Conservation (phyloP, 2,329 filamentous ascomycete species). For the Trichoderma simmonsii region DNA sequence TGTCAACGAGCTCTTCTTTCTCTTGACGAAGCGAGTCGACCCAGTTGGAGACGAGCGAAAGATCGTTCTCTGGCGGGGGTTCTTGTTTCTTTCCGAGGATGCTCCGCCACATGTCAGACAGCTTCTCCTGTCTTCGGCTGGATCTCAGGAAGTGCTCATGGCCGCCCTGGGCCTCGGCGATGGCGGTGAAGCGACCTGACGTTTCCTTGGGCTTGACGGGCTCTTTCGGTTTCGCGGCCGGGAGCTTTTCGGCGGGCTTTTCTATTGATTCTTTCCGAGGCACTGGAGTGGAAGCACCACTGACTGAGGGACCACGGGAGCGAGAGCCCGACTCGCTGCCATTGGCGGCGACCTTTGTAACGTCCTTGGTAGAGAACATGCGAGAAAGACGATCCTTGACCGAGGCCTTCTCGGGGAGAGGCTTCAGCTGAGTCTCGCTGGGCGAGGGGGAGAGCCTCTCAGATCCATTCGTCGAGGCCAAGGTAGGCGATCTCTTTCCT, state of each 20-base stretch:
- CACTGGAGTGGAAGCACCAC: slow-evolving; percentile 36
- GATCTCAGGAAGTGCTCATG: slow-evolving; percentile 89
- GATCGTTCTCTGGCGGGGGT: slow-evolving; percentile 67
- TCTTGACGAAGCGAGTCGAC: slow-evolving; percentile 90
- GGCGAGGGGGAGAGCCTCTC: slow-evolving; percentile 27
- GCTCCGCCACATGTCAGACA: slow-evolving; percentile 85
- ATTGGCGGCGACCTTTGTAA: slow-evolving; percentile 35
- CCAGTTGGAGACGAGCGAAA: slow-evolving; percentile 94
- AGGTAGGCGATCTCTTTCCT: slow-evolving; percentile 39
- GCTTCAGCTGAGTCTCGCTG: slow-evolving; percentile 30
- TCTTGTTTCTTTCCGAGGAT: slow-evolving; percentile 84
- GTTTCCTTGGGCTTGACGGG: slow-evolving; percentile 33
- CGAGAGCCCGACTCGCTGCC: slow-evolving; percentile 32
- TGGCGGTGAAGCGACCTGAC: slow-evolving; percentile 50
- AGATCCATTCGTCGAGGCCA: slow-evolving; percentile 37
- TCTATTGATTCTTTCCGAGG: slow-evolving; percentile 42
- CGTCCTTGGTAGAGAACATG: slow-evolving; percentile 62
- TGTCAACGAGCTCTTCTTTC: slow-evolving; percentile 79
- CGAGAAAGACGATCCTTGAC: slow-evolving; percentile 63
- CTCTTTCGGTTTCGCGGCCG: slow-evolving; percentile 31
- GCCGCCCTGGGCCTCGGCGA: slow-evolving; percentile 57
- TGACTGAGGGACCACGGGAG: slow-evolving; percentile 35
- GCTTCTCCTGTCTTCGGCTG: slow-evolving; percentile 88
- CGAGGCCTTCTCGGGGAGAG: slow-evolving; percentile 52
- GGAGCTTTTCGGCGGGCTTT: slow-evolving; percentile 25